Conservation (phyloP, 225 moss, liverwort and hornwort genomes). For the Antitrichia curtipendula region DNA sequence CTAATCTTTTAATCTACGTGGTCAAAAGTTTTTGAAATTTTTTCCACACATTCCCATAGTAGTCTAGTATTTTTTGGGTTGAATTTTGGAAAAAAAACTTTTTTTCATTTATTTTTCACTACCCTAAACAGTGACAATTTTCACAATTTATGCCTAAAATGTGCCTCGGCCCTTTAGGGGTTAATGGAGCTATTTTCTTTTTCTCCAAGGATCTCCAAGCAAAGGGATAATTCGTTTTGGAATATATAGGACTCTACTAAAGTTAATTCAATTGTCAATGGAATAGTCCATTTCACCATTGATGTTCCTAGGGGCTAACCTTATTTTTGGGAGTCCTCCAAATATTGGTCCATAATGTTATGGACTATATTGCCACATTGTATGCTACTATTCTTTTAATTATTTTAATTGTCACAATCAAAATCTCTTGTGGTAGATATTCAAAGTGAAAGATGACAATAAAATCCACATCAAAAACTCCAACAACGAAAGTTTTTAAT, state of each 20-base stretch:
- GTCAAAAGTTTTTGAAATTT: too few relatives aligned
- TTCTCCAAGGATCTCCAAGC: not conserved
- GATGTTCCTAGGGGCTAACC: not conserved
- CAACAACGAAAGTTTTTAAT: not conserved
- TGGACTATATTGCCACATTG: not conserved
- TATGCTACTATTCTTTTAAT: not conserved
- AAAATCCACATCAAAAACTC: not conserved
- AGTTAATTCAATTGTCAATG: not conserved
- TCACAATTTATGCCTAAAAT: too few relatives aligned
- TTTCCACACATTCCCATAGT: too few relatives aligned
- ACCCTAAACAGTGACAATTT: too few relatives aligned
- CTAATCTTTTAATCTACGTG: too few relatives aligned
- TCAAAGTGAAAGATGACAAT: not conserved
- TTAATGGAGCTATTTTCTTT: not conserved
- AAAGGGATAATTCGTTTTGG: fast-evolving
- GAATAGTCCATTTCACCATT: not conserved
- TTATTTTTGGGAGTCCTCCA: not conserved
- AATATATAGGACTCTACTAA: not conserved
- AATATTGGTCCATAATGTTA: not conserved
- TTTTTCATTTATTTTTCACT: too few relatives aligned
- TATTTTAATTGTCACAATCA: not conserved
- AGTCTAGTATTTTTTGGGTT: too few relatives aligned
- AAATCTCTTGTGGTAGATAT: not conserved
- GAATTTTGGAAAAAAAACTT: too few relatives aligned
- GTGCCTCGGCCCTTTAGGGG: too few relatives aligned